Base-by-base conservation (phyloP, 2,329 filamentous ascomycete species). In the Ophiostoma populinum region DNA sequence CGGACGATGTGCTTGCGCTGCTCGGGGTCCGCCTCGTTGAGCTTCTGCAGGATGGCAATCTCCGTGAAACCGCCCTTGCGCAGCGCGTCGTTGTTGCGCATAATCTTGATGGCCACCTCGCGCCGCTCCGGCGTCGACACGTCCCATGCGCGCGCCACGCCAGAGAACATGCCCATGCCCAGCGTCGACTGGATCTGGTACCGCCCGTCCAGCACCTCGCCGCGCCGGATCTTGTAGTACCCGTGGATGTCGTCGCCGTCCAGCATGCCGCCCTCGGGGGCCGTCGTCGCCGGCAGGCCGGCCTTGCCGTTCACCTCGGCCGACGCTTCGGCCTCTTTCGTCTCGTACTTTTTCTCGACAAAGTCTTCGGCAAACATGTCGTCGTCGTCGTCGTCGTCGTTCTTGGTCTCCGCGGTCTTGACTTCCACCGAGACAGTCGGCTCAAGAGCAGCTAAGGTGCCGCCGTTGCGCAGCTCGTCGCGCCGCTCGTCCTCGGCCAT, bases 51-150 rank as follows among this genome's bases (percentile, higher is more conserved):
- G 44, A 95, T 93, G 27, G 82, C 80, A 51, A 95, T 92, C 54
- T 98, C 90, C 39, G 90, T 94, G 55, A 85, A 75, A 15, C 86
- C 90, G 30, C 85, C 86, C 55, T 93, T 94, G 45, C 75, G 70
- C 54, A 94, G 78, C 10, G 82, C 80, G 50, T 93, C 86, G 49
- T 98, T 95, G 55, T 92, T 92, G 43, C 90, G 80, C 56, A 95
- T 92, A 47, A 98, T 90, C 59, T 98, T 98, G 65, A 98, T 80
- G 17, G 90, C 90, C 21, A 95, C 86, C n/a, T 80, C 54, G 46
- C 71, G 70, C 48, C 75, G 76, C 39, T 76, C 76, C 4, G 32
- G 19, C 39, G 68, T 80, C 32, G 71, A 73, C 16, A 77, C 69
- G 54, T 94, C 86, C 42, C 72, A 67, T 16, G 90, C 90, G 43